Percentiles rank a stretch among this genome's conserved stretches.
Evolutionary conservation across 768 basidiomycete genomes (phyloP).

Genomic region (Saitozyma sp.): DNA sequence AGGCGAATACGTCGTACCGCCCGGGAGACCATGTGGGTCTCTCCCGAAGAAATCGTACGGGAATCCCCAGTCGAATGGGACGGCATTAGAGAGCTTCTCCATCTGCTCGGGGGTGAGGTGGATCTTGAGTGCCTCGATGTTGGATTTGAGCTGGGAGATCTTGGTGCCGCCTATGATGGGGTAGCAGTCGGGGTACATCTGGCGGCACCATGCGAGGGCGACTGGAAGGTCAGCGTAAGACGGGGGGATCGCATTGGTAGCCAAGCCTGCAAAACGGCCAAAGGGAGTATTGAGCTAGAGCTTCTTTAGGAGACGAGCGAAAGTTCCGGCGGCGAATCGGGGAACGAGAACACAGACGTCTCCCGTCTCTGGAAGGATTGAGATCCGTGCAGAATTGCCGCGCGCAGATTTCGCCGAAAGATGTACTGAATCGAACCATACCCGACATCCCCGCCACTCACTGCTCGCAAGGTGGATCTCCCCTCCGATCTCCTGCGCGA

Average conservation of each 20-base stretch:
- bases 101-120: conserved; percentile 39
- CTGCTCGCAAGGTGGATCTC: conserved; percentile 22
- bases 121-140: conserved; percentile 27
- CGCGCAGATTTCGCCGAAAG: too few species aligned
- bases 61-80: conserved; percentile 33
- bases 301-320: too few species aligned
- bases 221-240: conserved; percentile 13
- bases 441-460: conserved; percentile 1
- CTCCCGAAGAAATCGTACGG: conserved; percentile 19
- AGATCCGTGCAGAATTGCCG: too few species aligned
- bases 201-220: conserved; percentile 40
- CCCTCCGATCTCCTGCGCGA: conserved; percentile 40
- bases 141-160: conserved; percentile 34
- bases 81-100: conserved; percentile 34
- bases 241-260: not conserved
- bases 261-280: not conserved
- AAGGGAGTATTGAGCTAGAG: too few species aligned
- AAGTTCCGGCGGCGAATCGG: too few species aligned
- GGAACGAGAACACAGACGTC: too few species aligned
- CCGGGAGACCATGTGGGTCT: conserved; percentile 19
- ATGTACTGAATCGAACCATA: too few species aligned
- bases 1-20: conserved; percentile 8
- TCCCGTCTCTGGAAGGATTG: too few species aligned
- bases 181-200: conserved; percentile 36
- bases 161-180: conserved; percentile 45